These are phyloP conservation scores for Cicer arietinum DNA, from an alignment of 306 rosid species.

Conservation along the genomic window DNA sequence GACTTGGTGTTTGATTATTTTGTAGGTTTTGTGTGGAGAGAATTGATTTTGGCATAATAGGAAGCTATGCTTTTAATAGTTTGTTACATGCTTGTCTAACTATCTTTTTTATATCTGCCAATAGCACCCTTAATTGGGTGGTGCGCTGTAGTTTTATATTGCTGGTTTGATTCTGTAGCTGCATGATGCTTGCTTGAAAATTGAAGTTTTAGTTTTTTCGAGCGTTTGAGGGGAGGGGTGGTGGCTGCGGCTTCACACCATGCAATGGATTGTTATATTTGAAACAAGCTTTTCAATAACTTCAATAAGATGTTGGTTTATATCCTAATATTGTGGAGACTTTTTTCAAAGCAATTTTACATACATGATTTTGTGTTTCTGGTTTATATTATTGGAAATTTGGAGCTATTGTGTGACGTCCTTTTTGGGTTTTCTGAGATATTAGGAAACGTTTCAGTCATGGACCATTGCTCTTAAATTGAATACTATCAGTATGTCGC, in stretches of 20 bases:
- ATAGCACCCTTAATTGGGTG: conserved; percentile 1
- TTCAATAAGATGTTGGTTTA: conserved; percentile 18
- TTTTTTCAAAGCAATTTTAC: conserved; percentile 16
- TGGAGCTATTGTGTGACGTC: neutral
- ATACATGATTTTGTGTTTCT: conserved; percentile 8
- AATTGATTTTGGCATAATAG: conserved; percentile 10
- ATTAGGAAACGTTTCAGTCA: neutral
- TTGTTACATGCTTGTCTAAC: neutral
- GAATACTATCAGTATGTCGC: neutral
- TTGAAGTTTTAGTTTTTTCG: neutral
- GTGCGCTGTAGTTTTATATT: conserved; percentile 5
- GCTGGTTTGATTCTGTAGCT: conserved; percentile 6
- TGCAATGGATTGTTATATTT: conserved; percentile 8
- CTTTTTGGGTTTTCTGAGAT: neutral
- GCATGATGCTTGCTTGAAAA: conserved; percentile 2
- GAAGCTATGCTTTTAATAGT: neutral
- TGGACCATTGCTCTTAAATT: neutral
- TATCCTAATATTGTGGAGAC: neutral
- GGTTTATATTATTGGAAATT: conserved; percentile 16
- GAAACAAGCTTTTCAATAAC: conserved; percentile 10
- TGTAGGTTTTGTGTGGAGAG: neutral
- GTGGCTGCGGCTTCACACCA: neutral
- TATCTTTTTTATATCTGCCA: neutral
- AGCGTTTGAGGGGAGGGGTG: neutral
- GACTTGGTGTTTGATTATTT: neutral